phyloP scores from a whole-genome alignment of 352 stramenopile genomes.

The Sclerospora graminicola region DNA sequence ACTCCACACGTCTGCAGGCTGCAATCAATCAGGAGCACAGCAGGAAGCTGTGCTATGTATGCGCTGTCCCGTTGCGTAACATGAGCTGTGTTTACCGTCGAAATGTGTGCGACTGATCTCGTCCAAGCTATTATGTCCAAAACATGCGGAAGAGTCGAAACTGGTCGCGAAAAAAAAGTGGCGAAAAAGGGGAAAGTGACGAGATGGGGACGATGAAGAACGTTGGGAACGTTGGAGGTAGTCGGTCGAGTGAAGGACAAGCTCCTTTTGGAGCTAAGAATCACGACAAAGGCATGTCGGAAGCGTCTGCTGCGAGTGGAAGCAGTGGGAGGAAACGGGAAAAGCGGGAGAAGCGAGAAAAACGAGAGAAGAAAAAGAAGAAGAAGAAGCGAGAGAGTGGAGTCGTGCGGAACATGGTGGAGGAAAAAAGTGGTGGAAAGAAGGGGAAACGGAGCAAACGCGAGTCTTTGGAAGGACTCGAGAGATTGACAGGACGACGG shows the following conservation, averaged over 20 bases:
- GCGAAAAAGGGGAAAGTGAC: no score
- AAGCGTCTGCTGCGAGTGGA: constrained; percentile 25
- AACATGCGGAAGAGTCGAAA: constrained; percentile 16
- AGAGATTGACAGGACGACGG: constrained; percentile 1
- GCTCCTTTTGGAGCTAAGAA: constrained; percentile 14
- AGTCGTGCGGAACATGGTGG: constrained; percentile 12
- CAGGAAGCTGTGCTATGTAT: constrained; percentile 71
- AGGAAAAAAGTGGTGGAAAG: constrained; percentile 11
- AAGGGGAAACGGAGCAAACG: constrained; percentile 23
- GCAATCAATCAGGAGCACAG: constrained; percentile 65
- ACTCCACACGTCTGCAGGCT: constrained; percentile 67
- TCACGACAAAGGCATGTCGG: constrained; percentile 24
- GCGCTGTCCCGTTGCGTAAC: constrained; percentile 68
- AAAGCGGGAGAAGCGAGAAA: constrained; percentile 45
- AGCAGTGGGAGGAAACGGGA: constrained; percentile 33
- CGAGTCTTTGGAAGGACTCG: constrained; percentile 10
- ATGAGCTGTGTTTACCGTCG: constrained; percentile 61
- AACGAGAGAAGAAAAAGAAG: constrained; percentile 41
- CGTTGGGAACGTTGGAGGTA: neutral
- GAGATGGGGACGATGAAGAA: constrained; percentile 1
- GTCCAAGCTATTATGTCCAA: constrained; percentile 62
- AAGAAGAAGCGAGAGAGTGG: constrained; percentile 35
- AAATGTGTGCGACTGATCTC: constrained; percentile 40
- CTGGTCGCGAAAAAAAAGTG: neutral
- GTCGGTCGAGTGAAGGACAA: constrained; percentile 6